Evolutionary conservation across 148 eudicot species (phyloP), one percentile per base, ranked within the genome.

Genomic region (Fagopyrum esculentum): DNA sequence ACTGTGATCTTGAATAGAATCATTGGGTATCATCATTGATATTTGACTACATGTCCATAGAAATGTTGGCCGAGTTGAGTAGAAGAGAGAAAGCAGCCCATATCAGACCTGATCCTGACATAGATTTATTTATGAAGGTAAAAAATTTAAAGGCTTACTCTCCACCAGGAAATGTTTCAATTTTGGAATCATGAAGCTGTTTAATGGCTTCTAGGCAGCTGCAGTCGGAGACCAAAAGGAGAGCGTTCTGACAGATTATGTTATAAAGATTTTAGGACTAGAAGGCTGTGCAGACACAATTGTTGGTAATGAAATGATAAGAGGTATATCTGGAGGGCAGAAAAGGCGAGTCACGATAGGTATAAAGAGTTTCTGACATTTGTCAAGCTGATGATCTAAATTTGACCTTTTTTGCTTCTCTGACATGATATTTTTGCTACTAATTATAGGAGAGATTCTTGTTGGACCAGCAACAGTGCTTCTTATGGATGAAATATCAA

Each of bases 291-390:
- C 89, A 2, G 87, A 86, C 57, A 86, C 87, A 11, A 74, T 86
- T 78, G 87, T 86, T 10, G 89, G 89, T 17, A 85, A 84, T 76
- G 82, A 80, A 61, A 78, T 84, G 82, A 30, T 82, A 6, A 74
- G 85, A 45, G 89, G 89, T n/a, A 86, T 86, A 17, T 86, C 89
- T 16, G 89, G 89, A 9, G 87, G 89, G 16, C 87, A 86, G 59
- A 84, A 47, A 73, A 86, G 82, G 73, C 82, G 89, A 43, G 85
- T 86, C 4, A 84, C 89, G 1, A 86, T 82, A 45, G 88, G 88
- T 82, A 77, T 69, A 11, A 44, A 29, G 26, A 11, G 15, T 52
- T 4, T 17, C 56, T 17, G n/a, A 15, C 15, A 13, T 52, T 13
- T 52, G 15, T 3, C n/a, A 52, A 52, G 15, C 6, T 12, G n/a